Conservation (phyloP, 305 asterid species). For the Fraxinus floribunda region DNA sequence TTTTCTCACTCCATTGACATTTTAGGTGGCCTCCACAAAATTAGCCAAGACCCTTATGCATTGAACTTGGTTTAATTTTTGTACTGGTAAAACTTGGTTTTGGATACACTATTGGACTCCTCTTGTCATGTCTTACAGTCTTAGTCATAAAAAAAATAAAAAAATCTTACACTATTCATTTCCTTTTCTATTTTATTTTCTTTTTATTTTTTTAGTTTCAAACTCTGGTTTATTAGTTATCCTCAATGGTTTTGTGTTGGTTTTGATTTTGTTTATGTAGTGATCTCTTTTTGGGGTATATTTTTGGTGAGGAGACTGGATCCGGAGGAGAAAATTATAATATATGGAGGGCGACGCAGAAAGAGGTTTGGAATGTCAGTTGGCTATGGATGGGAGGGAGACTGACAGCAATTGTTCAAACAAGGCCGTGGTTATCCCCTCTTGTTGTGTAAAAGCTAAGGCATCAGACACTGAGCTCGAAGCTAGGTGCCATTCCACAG, state of each 20-base stretch:
- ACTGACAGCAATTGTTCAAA: conserved; percentile 45
- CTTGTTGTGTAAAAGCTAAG: conserved; percentile 87
- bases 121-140: background rate
- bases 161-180: background rate
- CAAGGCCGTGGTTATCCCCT: conserved; percentile 46
- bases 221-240: conserved; percentile 2
- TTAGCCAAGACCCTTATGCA: conserved; percentile 14
- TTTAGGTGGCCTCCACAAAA: background rate
- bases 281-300: conserved; percentile 10
- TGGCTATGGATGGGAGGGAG: conserved; percentile 82
- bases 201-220: background rate
- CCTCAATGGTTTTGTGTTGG: background rate
- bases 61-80: conserved; percentile 15
- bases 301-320: conserved; percentile 69
- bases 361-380: conserved; percentile 77
- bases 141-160: background rate
- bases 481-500: conserved; percentile 72
- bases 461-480: conserved; percentile 63
- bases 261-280: background rate
- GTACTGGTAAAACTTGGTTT: conserved; percentile 24
- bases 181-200: background rate
- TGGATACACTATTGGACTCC: background rate
- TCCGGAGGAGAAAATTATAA: conserved; percentile 60
- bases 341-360: conserved; percentile 67
- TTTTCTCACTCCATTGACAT: conserved; percentile 17